Conservation (phyloP, 768 basidiomycete species). For the Trichaptum fuscoviolaceum region DNA sequence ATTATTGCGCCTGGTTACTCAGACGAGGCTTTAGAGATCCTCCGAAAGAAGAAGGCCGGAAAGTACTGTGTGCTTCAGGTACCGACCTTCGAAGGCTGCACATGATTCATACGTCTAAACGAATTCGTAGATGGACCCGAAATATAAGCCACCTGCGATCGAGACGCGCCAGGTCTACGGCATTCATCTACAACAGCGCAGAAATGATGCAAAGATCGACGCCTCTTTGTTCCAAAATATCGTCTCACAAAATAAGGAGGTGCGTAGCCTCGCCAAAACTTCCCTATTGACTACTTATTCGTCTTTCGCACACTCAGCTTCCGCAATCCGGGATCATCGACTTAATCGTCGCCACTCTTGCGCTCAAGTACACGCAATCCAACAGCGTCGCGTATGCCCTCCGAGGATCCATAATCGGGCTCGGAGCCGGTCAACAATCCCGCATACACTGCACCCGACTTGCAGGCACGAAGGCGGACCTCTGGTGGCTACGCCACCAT, state of each 20-base stretch:
- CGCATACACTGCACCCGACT: conserved; percentile 99
- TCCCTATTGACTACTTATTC: background rate
- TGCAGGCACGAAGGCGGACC: conserved; percentile 95
- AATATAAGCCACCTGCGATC: conserved; percentile 67
- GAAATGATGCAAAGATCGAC: conserved; percentile 89
- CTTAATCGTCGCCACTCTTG: conserved; percentile 91
- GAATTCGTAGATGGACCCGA: conserved; percentile 72
- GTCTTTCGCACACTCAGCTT: conserved; percentile 42
- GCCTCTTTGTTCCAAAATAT: conserved; percentile 76
- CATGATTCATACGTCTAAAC: background rate
- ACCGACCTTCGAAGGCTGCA: conserved; percentile 7
- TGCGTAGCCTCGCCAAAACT: conserved; percentile 27
- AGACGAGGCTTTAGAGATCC: conserved; percentile 79
- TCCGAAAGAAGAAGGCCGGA: conserved; percentile 95
- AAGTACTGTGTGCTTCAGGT: conserved; percentile 98
- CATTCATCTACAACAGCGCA: conserved; percentile 79
- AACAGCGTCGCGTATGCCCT: conserved; percentile 97
- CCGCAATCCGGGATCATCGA: conserved; percentile 77
- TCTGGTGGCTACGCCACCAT: conserved; percentile 99
- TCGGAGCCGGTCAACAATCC: conserved; percentile 97
- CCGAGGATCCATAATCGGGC: conserved; percentile 87
- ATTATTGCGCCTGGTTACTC: conserved; percentile 95
- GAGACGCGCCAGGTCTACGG: conserved; percentile 98
- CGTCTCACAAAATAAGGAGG: conserved; percentile 85
- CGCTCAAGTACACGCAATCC: conserved; percentile 98